Evolutionary conservation across 2,329 filamentous ascomycete genomes (phyloP), one percentile per base, ranked within the genome.

Genomic region (Laburnicola sp.): DNA sequence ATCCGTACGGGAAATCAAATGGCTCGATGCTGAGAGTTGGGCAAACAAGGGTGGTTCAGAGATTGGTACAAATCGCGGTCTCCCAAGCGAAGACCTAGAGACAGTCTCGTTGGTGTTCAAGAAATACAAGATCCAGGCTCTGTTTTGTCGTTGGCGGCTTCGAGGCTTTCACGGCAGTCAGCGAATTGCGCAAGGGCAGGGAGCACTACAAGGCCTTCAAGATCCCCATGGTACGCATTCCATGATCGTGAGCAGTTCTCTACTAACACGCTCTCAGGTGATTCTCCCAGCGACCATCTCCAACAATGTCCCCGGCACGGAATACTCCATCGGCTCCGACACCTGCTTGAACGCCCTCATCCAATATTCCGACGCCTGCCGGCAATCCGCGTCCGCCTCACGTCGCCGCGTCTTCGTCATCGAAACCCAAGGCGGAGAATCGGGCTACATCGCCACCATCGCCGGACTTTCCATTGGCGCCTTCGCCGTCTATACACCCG

Each of bases 291-390:
- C 94, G n/a, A 99, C 94, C 7, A 93, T 99, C 63, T 96, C 91
- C 59, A 99, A 99, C 81, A 99, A 99, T 72, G 94, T 99, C 3
- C 94, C 94, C 0, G 94, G 94, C 34, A 96, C 93, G 0, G 94
- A 99, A 75, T 97, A 97, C 78, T 97, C 91, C 1, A 84, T 99
- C 39, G 94, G 94, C 37, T 96, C 91, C 28, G 94, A 99, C 68
- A 99, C 94, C 1, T 97, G 94, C 69, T 78, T 99, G 56, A 99
- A 99, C 76, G 91, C 96, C 48, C 81, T 99, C 34, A 91, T 97
- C 57, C 84, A 87, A 62, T 99, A 97, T 76, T 97, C 93, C 71
- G 94, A 99, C 78, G 93, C 92, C 66, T 97, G 97, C 75, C 91
- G 95, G 74, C 94, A 97, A 74, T 97, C 92, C 2, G 94, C 94